Conservation (phyloP, 1,284 basidiomycete genomes). For the Ganoderma sp. region DNA sequence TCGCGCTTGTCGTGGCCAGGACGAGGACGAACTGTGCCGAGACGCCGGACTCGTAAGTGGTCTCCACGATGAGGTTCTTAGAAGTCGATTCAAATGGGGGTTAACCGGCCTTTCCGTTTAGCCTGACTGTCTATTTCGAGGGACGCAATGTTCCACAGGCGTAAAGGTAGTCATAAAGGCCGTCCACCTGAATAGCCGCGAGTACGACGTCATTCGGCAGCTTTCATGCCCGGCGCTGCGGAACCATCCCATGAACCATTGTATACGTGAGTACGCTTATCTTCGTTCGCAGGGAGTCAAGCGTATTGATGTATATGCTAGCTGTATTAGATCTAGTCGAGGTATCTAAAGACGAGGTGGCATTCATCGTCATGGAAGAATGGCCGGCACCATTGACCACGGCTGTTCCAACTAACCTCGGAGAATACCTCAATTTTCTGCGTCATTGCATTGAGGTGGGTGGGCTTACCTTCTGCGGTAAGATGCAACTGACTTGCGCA, state of each 20-base stretch:
- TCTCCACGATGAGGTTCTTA: not conserved
- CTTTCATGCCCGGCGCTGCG: constrained; percentile 58
- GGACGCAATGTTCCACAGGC: constrained; percentile 56
- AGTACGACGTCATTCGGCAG: constrained; percentile 61
- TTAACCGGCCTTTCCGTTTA: constrained; percentile 59
- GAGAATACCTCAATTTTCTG: constrained; percentile 59
- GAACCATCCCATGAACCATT: constrained; percentile 71
- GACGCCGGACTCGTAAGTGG: constrained; percentile 69
- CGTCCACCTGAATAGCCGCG: constrained; percentile 64
- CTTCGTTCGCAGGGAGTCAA: not conserved
- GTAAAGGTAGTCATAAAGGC: constrained; percentile 69
- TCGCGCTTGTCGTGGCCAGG: constrained; percentile 44
- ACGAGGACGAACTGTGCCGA: constrained; percentile 67
- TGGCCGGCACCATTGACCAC: constrained; percentile 70
- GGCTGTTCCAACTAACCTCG: constrained; percentile 55
- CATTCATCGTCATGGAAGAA: constrained; percentile 79
- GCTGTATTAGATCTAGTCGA: constrained; percentile 70
- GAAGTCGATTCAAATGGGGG: constrained; percentile 18
- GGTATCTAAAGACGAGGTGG: constrained; percentile 55
- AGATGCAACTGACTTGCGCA: constrained; percentile 10
- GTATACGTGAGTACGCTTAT: constrained; percentile 62
- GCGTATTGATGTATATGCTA: constrained; percentile 37
- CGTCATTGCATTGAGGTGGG: constrained; percentile 71
- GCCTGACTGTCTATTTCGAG: constrained; percentile 76
- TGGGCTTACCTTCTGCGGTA: not conserved